Conservation (phyloP, 2,329 filamentous ascomycete genomes). For the Penicillium glabrum region DNA sequence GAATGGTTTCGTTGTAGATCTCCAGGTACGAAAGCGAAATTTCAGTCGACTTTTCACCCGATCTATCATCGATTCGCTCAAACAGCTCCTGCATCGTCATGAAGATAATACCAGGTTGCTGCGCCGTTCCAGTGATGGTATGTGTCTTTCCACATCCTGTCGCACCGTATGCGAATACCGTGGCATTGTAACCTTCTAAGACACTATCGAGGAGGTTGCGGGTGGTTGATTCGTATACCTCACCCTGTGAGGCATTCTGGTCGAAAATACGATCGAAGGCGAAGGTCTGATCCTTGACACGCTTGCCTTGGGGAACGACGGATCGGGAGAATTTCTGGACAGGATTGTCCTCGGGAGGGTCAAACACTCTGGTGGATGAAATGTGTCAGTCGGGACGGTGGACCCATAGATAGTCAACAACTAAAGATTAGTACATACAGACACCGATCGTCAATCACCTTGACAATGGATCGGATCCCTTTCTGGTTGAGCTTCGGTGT, state of each 20-base stretch:
- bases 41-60: slow-evolving; percentile 84
- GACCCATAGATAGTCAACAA: not conserved
- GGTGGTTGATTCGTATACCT: slow-evolving; percentile 94
- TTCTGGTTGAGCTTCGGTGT: slow-evolving; percentile 81
- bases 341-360: slow-evolving; percentile 92
- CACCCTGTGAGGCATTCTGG: slow-evolving; percentile 85
- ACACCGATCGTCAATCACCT: slow-evolving; percentile 94
- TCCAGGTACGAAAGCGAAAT: slow-evolving; percentile 92
- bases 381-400: not conserved
- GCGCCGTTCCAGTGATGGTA: slow-evolving; percentile 88
- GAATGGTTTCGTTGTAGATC: slow-evolving; percentile 99
- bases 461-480: slow-evolving; percentile 87
- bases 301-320: slow-evolving; percentile 79
- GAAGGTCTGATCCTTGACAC: slow-evolving; percentile 96
- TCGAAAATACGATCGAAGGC: slow-evolving; percentile 97
- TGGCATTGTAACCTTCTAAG: slow-evolving; percentile 96
- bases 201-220: slow-evolving; percentile 89
- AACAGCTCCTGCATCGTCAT: slow-evolving; percentile 99
- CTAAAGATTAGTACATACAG: slow-evolving; percentile 60
- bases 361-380: slow-evolving; percentile 70
- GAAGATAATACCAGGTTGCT: slow-evolving; percentile 97
- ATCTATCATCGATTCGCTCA: slow-evolving; percentile 86
- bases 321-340: slow-evolving; percentile 84
- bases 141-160: slow-evolving; percentile 99
- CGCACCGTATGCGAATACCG: slow-evolving; percentile 96